Conservation (phyloP, 2,329 filamentous ascomycete species). For the Immersiporthe knoxdaviesiana region DNA sequence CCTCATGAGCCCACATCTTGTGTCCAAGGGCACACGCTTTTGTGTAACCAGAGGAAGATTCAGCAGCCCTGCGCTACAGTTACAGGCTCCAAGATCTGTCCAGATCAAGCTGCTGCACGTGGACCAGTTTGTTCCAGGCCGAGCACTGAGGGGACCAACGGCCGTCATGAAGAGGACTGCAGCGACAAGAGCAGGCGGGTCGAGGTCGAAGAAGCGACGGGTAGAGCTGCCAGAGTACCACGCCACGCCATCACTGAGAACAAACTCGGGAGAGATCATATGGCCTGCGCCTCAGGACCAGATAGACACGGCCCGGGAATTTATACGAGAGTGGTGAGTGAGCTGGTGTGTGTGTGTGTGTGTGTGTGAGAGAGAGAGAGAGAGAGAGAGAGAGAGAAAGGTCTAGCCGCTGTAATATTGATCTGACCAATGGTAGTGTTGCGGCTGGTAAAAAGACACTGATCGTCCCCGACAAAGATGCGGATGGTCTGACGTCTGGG, state of each 20-base stretch:
- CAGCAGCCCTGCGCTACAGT: not conserved
- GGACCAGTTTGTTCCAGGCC: not conserved
- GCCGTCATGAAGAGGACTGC: slow-evolving; percentile 22
- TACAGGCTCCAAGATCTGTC: not conserved
- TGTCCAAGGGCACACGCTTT: not conserved
- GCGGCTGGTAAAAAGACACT: slow-evolving; percentile 54
- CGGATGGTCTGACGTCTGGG: slow-evolving; percentile 67
- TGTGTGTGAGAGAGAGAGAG: no score
- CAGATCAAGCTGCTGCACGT: not conserved
- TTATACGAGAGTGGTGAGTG: slow-evolving; percentile 61
- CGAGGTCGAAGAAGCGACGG: slow-evolving; percentile 36
- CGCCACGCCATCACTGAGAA: slow-evolving; percentile 43
- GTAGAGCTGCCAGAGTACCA: slow-evolving; percentile 49
- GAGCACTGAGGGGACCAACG: not conserved
- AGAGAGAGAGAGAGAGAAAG: not conserved
- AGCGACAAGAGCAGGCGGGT: not conserved
- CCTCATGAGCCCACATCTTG: not conserved
- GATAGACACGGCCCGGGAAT: slow-evolving; percentile 56
- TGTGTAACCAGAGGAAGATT: not conserved
- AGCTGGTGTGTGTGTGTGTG: no score
- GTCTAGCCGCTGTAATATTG: not conserved
- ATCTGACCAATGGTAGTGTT: slow-evolving; percentile 45
- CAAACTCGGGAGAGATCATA: slow-evolving; percentile 51
- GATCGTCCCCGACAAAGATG: slow-evolving; percentile 71
- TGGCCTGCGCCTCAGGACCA: slow-evolving; percentile 65